These are phyloP conservation scores for Coix lacrymajobi DNA, from an alignment of 176 grass and related monocot species.

Conservation along the genomic window DNA sequence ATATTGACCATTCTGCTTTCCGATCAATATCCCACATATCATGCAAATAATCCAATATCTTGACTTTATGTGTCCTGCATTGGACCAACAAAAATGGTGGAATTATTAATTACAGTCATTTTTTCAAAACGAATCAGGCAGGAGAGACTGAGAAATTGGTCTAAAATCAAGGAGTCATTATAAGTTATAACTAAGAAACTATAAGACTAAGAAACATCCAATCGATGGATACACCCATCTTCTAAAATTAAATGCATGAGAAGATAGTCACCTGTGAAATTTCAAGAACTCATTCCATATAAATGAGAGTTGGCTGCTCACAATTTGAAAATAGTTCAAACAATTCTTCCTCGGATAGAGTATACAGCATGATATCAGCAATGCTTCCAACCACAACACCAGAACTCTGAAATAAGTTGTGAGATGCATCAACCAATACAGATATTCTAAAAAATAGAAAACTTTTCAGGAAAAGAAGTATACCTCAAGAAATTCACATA, in stretches of 20 bases:
- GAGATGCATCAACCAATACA: slow-evolving; percentile 16
- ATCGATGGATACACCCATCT: slow-evolving; percentile 1
- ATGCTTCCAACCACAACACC: slow-evolving; percentile 42
- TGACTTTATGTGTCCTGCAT: slow-evolving; percentile 69
- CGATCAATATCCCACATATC: slow-evolving; percentile 65
- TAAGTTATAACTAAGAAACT: neutral
- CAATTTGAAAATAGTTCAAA: slow-evolving; percentile 64
- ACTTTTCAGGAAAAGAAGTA: neutral
- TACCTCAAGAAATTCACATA: slow-evolving; percentile 83
- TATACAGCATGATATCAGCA: slow-evolving; percentile 56
- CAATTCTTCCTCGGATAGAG: slow-evolving; percentile 73
- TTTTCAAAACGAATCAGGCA: too few relatives aligned
- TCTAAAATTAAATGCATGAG: slow-evolving; percentile 16
- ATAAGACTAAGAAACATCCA: neutral
- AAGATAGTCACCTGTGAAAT: slow-evolving; percentile 63
- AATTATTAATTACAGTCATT: too few relatives aligned
- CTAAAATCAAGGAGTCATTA: slow-evolving; percentile 3
- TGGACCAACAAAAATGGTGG: slow-evolving; percentile 5
- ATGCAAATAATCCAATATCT: slow-evolving; percentile 75
- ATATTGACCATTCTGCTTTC: slow-evolving; percentile 93
- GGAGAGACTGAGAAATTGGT: too few relatives aligned
- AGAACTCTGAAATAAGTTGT: slow-evolving; percentile 59
- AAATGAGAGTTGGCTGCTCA: slow-evolving; percentile 72
- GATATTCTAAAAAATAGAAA: neutral
- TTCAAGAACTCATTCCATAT: slow-evolving; percentile 84